Evolutionary conservation across 768 basidiomycete genomes (phyloP), one percentile per base, ranked within the genome.

Genomic region (Leccinum longicurvipes): DNA sequence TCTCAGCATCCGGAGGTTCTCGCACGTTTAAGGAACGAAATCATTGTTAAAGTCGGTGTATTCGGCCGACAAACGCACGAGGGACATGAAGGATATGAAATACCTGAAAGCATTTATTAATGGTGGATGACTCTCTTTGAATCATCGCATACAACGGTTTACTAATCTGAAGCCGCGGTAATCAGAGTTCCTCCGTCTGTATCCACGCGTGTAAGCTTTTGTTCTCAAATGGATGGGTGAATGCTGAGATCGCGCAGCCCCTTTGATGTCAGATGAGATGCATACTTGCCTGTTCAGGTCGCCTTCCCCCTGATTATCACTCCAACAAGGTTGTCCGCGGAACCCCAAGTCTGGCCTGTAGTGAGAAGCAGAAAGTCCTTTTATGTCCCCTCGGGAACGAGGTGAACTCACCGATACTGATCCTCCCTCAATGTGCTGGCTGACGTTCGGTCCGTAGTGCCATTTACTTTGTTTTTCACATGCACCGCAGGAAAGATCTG

Each of bases 51-150:
- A 36, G 75, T 87, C 7, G 84, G 85, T 0, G 64, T 71, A 1
- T 72, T 71, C 1, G 73, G 74, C 1, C 72, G 77, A 11, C 86
- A 84, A 4, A 77, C 77, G 3, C 79, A 78, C 51, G 80, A 82
- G 44, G n/a, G 80, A 84, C 58, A 78, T 87, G 60, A 73, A 74
- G 27, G 81, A 82, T 4, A 82, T 86, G 81, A 85, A 82, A 64
- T 86, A 80, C 58, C 67, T 86, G 14, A 73, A 82, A 24, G 86
- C 85, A 1, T 82, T 87, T 23, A 78, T 87, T 48, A 86, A 87
- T 58, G 84, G 84, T 84, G 21, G 12, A 71, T 49, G 4, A 44
- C 9, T 36, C 44, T 14, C 36, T n/a, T 39, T 9, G 21, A 28
- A 41, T 29, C 14, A 14, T 42, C 25, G 17, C n/a, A 3, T 14